Conservation (phyloP, 148 eudicot species). For the Rhododendron vialii region DNA sequence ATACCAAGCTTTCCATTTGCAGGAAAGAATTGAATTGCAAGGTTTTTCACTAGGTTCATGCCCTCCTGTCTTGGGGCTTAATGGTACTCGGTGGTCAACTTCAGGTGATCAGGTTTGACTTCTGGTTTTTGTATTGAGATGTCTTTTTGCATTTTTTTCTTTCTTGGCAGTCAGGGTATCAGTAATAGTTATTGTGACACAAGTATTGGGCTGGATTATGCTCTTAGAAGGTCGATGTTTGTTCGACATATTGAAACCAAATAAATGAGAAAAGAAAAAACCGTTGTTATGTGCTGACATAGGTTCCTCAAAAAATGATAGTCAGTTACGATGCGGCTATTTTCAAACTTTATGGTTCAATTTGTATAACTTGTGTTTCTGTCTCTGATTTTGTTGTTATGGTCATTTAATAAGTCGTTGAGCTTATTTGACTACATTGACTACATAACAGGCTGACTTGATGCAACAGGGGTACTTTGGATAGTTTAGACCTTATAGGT, state of each 20-base stretch:
- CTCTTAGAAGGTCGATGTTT: background rate
- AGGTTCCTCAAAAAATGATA: background rate
- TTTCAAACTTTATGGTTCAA: slow-evolving; percentile 2
- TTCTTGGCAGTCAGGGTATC: background rate
- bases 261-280: background rate
- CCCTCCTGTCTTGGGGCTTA: slow-evolving; percentile 77
- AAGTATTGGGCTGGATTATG: background rate
- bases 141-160: background rate
- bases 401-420: background rate
- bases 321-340: background rate
- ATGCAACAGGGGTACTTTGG: background rate
- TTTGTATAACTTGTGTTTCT: background rate
- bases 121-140: background rate
- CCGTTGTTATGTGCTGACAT: background rate
- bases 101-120: slow-evolving; percentile 61
- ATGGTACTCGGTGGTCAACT: slow-evolving; percentile 86
- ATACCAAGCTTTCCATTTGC: slow-evolving; percentile 9
- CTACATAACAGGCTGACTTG: background rate
- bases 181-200: background rate
- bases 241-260: background rate
- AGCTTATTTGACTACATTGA: background rate
- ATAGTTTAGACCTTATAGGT: background rate
- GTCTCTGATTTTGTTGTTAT: background rate
- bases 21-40: slow-evolving; percentile 91
- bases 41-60: slow-evolving; percentile 82